These are phyloP conservation scores for Inga leiocalycina DNA, from an alignment of 306 rosid genomes.

Conservation along the genomic window DNA sequence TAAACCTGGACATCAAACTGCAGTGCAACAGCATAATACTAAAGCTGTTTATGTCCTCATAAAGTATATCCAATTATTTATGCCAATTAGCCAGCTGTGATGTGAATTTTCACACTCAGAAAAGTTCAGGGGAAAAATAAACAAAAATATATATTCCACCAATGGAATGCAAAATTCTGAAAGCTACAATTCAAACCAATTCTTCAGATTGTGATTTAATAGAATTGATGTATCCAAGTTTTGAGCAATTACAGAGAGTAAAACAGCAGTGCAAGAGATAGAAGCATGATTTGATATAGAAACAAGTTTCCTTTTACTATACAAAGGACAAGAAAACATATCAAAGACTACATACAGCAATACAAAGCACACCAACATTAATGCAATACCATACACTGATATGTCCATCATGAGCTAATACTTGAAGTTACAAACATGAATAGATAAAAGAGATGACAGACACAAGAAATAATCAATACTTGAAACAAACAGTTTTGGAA, in stretches of 20 bases:
- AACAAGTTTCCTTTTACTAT: slow-evolving; percentile 10
- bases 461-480: neutral
- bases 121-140: slow-evolving; percentile 1
- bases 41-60: slow-evolving; percentile 1
- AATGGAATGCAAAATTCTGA: neutral
- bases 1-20: slow-evolving; percentile 19
- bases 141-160: neutral
- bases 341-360: slow-evolving; percentile 4
- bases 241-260: neutral
- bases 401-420: neutral
- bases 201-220: neutral
- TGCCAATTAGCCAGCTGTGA: slow-evolving; percentile 9
- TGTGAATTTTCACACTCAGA: neutral
- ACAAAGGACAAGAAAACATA: neutral
- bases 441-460: neutral
- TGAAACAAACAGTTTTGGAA: slow-evolving; percentile 9
- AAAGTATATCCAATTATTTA: neutral
- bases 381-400: neutral
- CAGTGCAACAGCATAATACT: neutral
- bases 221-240: slow-evolving; percentile 3
- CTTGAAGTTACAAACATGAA: slow-evolving; percentile 19
- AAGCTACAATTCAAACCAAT: slow-evolving; percentile 14
- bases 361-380: neutral
- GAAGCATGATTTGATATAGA: slow-evolving; percentile 10
- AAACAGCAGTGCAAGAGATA: neutral